phyloP scores from a whole-genome alignment of 441 rosid genomes.

The Gossypium lobatum region DNA sequence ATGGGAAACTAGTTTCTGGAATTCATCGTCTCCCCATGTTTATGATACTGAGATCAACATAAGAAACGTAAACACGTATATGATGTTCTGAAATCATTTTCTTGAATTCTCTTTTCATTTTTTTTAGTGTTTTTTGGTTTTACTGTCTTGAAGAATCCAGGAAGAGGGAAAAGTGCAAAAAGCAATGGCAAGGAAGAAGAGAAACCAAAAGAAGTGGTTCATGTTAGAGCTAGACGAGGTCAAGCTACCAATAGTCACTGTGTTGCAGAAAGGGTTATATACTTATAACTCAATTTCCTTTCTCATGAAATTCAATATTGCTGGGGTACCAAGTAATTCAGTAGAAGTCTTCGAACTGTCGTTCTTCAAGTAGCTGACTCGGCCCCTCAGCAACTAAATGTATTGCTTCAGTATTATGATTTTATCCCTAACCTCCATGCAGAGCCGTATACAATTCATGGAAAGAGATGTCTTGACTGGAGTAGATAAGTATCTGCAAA shows the following conservation, averaged over 20 bases:
- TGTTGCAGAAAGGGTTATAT: slow-evolving; percentile 57
- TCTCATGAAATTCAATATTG: not conserved
- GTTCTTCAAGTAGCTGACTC: too few relatives aligned
- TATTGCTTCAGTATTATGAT: too few relatives aligned
- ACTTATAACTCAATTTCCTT: not conserved
- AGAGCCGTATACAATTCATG: too few relatives aligned
- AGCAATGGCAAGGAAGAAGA: slow-evolving; percentile 34
- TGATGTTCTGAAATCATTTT: not conserved
- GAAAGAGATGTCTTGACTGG: too few relatives aligned
- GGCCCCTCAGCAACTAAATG: too few relatives aligned
- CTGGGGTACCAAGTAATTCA: too few relatives aligned
- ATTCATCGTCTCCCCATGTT: slow-evolving; percentile 26
- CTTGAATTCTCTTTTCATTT: too few relatives aligned
- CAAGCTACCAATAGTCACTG: slow-evolving; percentile 72
- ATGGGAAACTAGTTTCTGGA: slow-evolving; percentile 33
- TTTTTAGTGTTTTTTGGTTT: not conserved
- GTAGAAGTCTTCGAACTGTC: too few relatives aligned
- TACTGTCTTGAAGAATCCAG: slow-evolving; percentile 26
- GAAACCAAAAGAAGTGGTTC: slow-evolving; percentile 51
- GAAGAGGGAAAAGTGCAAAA: slow-evolving; percentile 49
- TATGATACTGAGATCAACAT: not conserved
- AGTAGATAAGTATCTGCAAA: too few relatives aligned
- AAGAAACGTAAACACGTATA: not conserved
- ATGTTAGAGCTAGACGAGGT: slow-evolving; percentile 69
- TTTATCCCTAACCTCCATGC: too few relatives aligned